phyloP scores from a whole-genome alignment of 345 rosid species.

The Linum tenue region DNA sequence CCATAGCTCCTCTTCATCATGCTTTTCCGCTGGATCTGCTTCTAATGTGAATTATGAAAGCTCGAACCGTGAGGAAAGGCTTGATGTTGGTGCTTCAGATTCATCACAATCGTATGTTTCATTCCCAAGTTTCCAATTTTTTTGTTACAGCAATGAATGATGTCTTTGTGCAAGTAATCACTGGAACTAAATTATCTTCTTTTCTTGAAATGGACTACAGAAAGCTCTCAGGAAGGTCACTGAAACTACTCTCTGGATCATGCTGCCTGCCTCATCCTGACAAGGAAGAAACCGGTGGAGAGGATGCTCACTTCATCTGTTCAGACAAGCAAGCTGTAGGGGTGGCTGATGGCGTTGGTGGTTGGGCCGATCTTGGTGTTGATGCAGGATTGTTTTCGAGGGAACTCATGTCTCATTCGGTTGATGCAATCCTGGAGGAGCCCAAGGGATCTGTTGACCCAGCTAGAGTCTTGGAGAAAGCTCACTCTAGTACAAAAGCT shows the following conservation, averaged over 20 bases:
- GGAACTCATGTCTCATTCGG: conserved; percentile 92
- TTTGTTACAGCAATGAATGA: neutral
- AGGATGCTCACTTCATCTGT: conserved; percentile 95
- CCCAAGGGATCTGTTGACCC: conserved; percentile 84
- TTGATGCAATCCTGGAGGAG: conserved; percentile 66
- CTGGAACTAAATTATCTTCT: neutral
- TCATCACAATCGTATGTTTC: conserved; percentile 51
- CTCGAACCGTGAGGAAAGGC: conserved; percentile 46
- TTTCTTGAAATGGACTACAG: conserved; percentile 24
- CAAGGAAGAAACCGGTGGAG: conserved; percentile 98
- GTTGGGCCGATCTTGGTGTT: conserved; percentile 92
- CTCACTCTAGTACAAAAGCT: conserved; percentile 80
- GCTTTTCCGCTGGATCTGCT: conserved; percentile 53
- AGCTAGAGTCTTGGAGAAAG: conserved; percentile 81
- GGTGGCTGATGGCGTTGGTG: conserved; percentile 98
- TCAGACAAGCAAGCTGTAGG: conserved; percentile 77
- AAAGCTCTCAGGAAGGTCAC: conserved; percentile 35
- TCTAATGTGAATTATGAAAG: conserved; percentile 58
- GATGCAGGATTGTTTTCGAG: conserved; percentile 78
- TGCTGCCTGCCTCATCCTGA: conserved; percentile 97
- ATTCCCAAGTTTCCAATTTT: conserved; percentile 1
- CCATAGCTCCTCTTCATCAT: conserved; percentile 37
- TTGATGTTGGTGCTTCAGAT: conserved; percentile 25
- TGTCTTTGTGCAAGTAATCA: neutral
- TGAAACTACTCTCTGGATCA: conserved; percentile 79